Evolutionary conservation across 108 stramenopile genomes (phyloP).

Genomic region (Cylindrotheca fusiformis): DNA sequence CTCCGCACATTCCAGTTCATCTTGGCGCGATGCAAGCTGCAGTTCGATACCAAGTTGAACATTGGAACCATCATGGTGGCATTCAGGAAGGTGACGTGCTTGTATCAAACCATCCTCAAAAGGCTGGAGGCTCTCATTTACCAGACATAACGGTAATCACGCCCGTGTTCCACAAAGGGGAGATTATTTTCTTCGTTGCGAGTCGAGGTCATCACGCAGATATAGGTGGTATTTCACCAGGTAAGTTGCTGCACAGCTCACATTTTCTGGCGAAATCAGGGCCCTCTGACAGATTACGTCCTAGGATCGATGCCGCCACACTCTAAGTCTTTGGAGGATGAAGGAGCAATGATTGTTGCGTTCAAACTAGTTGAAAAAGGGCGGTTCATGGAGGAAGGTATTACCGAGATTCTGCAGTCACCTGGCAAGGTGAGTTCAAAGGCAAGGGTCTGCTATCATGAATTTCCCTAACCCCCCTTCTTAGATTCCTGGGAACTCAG

Average conservation of each 20-base stretch:
- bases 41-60: conserved; percentile 89
- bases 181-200: conserved; percentile 95
- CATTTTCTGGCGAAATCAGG: conserved; percentile 59
- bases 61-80: conserved; percentile 85
- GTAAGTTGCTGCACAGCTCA: conserved; percentile 9
- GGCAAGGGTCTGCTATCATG: neutral
- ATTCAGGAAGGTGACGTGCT: conserved; percentile 95
- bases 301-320: conserved; percentile 82
- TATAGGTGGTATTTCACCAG: conserved; percentile 92
- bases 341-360: conserved; percentile 97
- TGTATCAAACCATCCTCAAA: conserved; percentile 96
- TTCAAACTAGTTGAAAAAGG: conserved; percentile 94
- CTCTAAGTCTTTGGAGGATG: conserved; percentile 83
- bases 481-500: conserved; percentile 56
- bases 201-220: conserved; percentile 97
- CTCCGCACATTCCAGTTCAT: conserved; percentile 99
- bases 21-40: conserved; percentile 97
- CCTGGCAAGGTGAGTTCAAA: conserved; percentile 61
- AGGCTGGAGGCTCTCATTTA: conserved; percentile 92
- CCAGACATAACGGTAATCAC: conserved; percentile 99
- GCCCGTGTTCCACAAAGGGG: conserved; percentile 88
- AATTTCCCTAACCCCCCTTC: neutral
- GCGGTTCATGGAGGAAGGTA: conserved; percentile 93
- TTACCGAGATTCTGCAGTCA: conserved; percentile 84
- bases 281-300: conserved; percentile 64